phyloP scores from a whole-genome alignment of 2,329 filamentous ascomycete species.

The Xylariaceae sp. region DNA sequence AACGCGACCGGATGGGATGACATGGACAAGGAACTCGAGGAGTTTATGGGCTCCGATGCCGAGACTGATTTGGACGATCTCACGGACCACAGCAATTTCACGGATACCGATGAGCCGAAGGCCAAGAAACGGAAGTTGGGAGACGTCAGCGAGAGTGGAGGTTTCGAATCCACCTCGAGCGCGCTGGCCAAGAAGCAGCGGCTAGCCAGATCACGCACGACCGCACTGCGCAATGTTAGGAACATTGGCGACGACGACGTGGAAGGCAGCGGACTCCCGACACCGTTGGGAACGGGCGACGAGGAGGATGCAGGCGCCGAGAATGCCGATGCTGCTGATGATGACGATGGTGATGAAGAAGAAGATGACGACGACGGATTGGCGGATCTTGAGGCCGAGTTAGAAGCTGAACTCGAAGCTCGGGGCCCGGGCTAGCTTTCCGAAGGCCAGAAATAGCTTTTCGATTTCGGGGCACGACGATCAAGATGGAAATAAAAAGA shows the following conservation, averaged over 20 bases:
- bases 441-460: background rate
- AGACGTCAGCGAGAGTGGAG: conserved; percentile 25
- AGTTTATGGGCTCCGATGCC: conserved; percentile 53
- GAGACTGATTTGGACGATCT: conserved; percentile 41
- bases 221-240: conserved; percentile 38
- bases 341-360: conserved; percentile 22
- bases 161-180: conserved; percentile 24
- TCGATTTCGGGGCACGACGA: too few relatives aligned
- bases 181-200: conserved; percentile 39
- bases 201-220: conserved; percentile 36
- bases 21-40: conserved; percentile 58
- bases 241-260: conserved; percentile 31
- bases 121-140: conserved; percentile 28
- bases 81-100: conserved; percentile 31
- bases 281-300: conserved; percentile 36
- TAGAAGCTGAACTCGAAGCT: conserved; percentile 35
- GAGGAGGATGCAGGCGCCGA: conserved; percentile 36
- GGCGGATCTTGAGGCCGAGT: conserved; percentile 44
- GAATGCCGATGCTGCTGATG: conserved; percentile 16
- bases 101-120: conserved; percentile 33
- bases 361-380: conserved; percentile 34
- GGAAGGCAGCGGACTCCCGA: conserved; percentile 34
- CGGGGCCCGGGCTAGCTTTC: conserved; percentile 18
- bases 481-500: background rate
- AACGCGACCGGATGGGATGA: conserved; percentile 33